Evolutionary conservation across 768 basidiomycete species (phyloP).

Genomic region (Suillus lakei): DNA sequence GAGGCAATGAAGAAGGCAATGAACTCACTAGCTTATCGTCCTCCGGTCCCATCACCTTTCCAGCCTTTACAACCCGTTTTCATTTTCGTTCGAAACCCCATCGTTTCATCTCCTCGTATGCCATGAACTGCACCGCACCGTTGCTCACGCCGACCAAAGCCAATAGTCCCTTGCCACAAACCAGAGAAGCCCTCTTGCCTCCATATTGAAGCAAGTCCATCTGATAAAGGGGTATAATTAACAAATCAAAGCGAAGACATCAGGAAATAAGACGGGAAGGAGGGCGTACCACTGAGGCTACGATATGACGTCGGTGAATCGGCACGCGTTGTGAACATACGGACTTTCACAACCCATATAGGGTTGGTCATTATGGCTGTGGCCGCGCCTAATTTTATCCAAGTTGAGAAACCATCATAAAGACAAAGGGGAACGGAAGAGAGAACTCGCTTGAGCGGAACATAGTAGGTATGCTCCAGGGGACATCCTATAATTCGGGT

Average conservation of each 20-base stretch:
- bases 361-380: conserved; percentile 97
- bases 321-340: conserved; percentile 87
- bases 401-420: conserved; percentile 18
- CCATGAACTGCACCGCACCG: conserved; percentile 94
- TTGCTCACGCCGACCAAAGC: conserved; percentile 93
- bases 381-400: conserved; percentile 68
- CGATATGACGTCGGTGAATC: conserved; percentile 77
- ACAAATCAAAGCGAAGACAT: not conserved
- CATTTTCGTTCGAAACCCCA: conserved; percentile 85
- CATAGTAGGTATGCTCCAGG: conserved; percentile 84
- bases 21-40: conserved; percentile 85
- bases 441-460: conserved; percentile 96
- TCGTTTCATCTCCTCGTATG: conserved; percentile 94
- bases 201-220: conserved; percentile 76
- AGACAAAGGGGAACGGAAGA: conserved; percentile 23
- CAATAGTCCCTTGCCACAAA: conserved; percentile 86
- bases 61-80: conserved; percentile 60
- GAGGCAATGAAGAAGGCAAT: not conserved
- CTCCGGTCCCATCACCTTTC: conserved; percentile 67
- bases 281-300: conserved; percentile 67
- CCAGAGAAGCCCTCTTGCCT: conserved; percentile 77
- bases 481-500: conserved; percentile 68
- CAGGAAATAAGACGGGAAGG: too few species aligned
- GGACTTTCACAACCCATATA: conserved; percentile 96
- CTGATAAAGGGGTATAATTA: conserved; percentile 34